Evolutionary conservation across 2,329 filamentous ascomycete species (phyloP), one percentile per base, ranked within the genome.

Genomic region (Paecilomyces variotii): DNA sequence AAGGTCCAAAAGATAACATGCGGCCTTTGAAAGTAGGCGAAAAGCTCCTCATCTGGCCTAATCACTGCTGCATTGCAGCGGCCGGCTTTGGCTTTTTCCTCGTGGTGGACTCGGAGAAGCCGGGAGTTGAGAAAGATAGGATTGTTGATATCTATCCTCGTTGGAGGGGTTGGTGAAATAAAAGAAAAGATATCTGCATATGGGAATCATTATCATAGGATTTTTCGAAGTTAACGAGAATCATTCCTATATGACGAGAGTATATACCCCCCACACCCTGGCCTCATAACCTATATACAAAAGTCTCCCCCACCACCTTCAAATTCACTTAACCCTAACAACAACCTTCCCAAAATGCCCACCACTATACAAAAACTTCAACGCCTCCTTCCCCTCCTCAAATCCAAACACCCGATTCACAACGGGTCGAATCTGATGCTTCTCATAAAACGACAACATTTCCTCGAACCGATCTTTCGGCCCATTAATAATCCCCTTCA

Each of bases 61-160:
- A 92, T 65, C 89, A 92, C 73, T 86, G 88, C 45, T 92, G 89
- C 69, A 87, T 92, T 66, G 83, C 88, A 1, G 85, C 87, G 0
- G 85, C 84, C 0, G 82, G 83, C n/a, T 89, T 86, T 73, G 84
- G 82, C 4, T 89, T 84, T 79, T 91, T 90, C 72, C 74, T 90
- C 12, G 77, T 92, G 30, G 84, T 91, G 2, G 88, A 92, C 72
- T 84, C 82, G 39, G 77, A 80, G 27, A 64, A 55, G 6, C 51
- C 59, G 30, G 61, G 61, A 25, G 50, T 28, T 6, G 63, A 65
- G 53, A 63, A 58, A 55, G 63, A 65, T 35, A 54, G 55, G 19
- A 55, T 65, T 9, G 39, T 45, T 9, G 39, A 45, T 45, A 14
- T 45, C 7, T 45, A 45, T 19, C 39, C n/a, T n/a, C 39, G 39